Evolutionary conservation across 108 stramenopile genomes (phyloP), one percentile per base, ranked within the genome.

Genomic region (Cylindrotheca fusiformis): DNA sequence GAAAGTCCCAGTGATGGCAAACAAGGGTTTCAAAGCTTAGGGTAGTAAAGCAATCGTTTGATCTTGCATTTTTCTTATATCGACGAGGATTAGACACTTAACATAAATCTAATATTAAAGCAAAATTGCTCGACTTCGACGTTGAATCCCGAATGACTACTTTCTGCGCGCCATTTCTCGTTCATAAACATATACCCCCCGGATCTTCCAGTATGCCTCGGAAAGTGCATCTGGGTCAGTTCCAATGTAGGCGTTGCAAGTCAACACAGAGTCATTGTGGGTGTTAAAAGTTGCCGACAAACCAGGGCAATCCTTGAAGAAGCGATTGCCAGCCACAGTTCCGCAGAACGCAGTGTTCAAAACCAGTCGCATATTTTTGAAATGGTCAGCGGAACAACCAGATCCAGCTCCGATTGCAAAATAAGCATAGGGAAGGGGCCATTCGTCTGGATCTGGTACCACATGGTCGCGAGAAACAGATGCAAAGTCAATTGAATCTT

Each of bases 321-420:
- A 95, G 21, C 90, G 71, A 67, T 92, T 90, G 1, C 94, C 94
- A 20, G 83, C 79, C 3, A 95, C 94, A 10, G 71, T 79, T 52
- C 94, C 94, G 59, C 94, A 95, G 65, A 92, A 88, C 8, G 94
- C 94, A 41, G 87, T 53, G 59, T 95, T 92, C 68, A 95, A 76
- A 0, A 95, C 81, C 33, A 95, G 33, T 4, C 79, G 74, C 84
- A 90, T 88, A 45, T 95, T 74, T 25, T 78, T 81, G 64, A 95
- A 95, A 56, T 92, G 94, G 58, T 86, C 82, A 0, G 77, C 69
- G 0, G 85, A 80, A 56, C 90, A 92, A 18, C 88, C 85, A 25
- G 81, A 85, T 8, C 19, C 60, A 27, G 78, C 67, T 10, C 90
- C 91, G 51, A 95, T 78, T 2, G 90, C 86, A 80, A 92, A 95